These are phyloP conservation scores for Termitomyces sp. DNA, from an alignment of 768 basidiomycete species.

Conservation along the genomic window DNA sequence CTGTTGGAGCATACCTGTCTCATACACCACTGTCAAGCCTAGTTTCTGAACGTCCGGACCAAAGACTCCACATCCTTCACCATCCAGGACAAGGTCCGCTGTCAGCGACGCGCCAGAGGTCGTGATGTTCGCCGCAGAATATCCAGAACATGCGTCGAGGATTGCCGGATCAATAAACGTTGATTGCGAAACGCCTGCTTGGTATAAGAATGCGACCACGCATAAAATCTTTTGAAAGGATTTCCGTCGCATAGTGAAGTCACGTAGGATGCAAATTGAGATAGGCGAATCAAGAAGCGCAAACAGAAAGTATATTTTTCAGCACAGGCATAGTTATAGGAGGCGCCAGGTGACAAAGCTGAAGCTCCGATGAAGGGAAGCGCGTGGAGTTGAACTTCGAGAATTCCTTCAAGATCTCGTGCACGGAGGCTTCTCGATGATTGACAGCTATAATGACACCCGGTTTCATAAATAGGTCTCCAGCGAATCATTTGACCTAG, in stretches of 20 bases:
- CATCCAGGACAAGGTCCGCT: slow-evolving; percentile 49
- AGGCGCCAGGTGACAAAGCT: neutral
- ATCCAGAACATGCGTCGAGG: slow-evolving; percentile 59
- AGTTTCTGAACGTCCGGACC: slow-evolving; percentile 48
- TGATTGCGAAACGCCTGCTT: slow-evolving; percentile 3
- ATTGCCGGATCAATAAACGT: slow-evolving; percentile 25
- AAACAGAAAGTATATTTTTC: neutral
- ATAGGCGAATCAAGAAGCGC: neutral
- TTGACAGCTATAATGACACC: neutral
- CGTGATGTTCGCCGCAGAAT: slow-evolving; percentile 43
- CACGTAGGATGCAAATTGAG: neutral
- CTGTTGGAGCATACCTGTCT: slow-evolving; percentile 39
- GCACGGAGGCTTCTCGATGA: neutral
- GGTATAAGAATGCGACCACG: slow-evolving; percentile 2
- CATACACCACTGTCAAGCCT: slow-evolving; percentile 48
- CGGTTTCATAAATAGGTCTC: neutral
- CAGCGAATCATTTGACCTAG: neutral
- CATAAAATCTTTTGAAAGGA: neutral
- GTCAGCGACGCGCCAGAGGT: slow-evolving; percentile 33
- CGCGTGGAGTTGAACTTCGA: neutral
- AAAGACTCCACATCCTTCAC: slow-evolving; percentile 52
- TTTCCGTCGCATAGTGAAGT: slow-evolving; percentile 4
- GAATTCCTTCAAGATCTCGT: neutral
- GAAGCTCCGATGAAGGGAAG: neutral
- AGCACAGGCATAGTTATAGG: neutral